Percentiles rank a stretch among this genome's conserved stretches.
Evolutionary conservation across 768 basidiomycete genomes (phyloP).

Genomic region (Amanita subjunquillea): DNA sequence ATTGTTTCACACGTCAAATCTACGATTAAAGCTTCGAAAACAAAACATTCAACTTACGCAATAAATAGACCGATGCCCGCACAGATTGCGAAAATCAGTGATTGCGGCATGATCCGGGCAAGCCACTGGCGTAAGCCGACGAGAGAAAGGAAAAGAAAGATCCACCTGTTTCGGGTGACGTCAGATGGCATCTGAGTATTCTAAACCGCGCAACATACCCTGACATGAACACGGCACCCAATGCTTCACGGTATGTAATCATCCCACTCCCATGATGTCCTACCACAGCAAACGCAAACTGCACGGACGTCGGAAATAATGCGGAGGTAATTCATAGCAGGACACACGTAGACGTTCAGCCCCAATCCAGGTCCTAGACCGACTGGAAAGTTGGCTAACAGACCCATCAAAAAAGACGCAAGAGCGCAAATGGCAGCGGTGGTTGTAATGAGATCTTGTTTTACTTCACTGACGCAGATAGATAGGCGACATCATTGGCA

Average conservation of each 20-base stretch:
- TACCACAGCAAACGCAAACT: slow-evolving; percentile 86
- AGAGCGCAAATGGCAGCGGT: slow-evolving; percentile 73
- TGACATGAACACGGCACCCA: slow-evolving; percentile 81
- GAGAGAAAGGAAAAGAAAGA: slow-evolving; percentile 72
- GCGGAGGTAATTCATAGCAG: not conserved
- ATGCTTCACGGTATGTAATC: slow-evolving; percentile 69
- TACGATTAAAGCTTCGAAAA: not conserved
- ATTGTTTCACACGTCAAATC: slow-evolving; percentile 4
- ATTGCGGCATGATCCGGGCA: slow-evolving; percentile 80
- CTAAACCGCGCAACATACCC: slow-evolving; percentile 35
- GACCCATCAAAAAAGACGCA: slow-evolving; percentile 73
- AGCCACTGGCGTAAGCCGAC: slow-evolving; percentile 87
- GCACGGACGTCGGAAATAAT: slow-evolving; percentile 3
- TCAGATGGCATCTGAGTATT: not conserved
- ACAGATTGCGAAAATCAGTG: slow-evolving; percentile 75
- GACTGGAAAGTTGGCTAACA: slow-evolving; percentile 78
- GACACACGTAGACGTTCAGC: slow-evolving; percentile 65
- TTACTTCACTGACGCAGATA: slow-evolving; percentile 50
- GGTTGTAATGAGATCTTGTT: slow-evolving; percentile 71
- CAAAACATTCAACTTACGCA: slow-evolving; percentile 38
- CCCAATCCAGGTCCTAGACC: slow-evolving; percentile 83
- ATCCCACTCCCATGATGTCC: slow-evolving; percentile 71
- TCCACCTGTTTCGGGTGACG: slow-evolving; percentile 38
- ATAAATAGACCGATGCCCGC: slow-evolving; percentile 88
- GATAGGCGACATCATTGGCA: slow-evolving; percentile 38